Percentiles rank a stretch among this genome's conserved stretches.
phyloP scores from a whole-genome alignment of 805 yeast species.

The Zygoascus ofunaensis region DNA sequence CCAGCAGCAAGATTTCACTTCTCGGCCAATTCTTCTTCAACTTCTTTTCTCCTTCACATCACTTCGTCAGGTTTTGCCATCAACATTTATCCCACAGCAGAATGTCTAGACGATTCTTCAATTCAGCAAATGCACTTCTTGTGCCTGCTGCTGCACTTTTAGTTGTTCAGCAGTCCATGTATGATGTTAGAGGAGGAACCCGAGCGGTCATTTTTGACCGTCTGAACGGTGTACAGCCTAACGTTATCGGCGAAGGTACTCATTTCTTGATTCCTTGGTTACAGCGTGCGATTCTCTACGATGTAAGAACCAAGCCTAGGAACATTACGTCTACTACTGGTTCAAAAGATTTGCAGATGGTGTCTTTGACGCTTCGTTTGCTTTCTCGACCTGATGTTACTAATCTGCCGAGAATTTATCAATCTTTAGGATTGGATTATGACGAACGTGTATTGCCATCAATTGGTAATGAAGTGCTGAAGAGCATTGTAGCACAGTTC shows the following conservation, averaged over 20 bases:
- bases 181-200: constrained; percentile 92
- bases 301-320: constrained; percentile 90
- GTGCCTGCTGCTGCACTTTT: constrained; percentile 32
- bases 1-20: not conserved
- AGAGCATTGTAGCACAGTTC: constrained; percentile 84
- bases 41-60: not conserved
- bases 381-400: constrained; percentile 87
- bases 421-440: constrained; percentile 83
- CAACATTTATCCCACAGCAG: not conserved
- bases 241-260: constrained; percentile 94
- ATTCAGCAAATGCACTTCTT: constrained; percentile 18
- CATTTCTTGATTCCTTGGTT: constrained; percentile 95
- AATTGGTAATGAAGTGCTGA: constrained; percentile 83
- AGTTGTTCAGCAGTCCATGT: constrained; percentile 67
- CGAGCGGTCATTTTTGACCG: constrained; percentile 95
- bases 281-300: constrained; percentile 82
- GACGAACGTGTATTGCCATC: constrained; percentile 92
- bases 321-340: constrained; percentile 92
- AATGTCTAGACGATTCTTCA: constrained; percentile 13
- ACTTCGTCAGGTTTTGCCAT: constrained; percentile 1
- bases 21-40: not conserved
- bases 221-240: constrained; percentile 73
- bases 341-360: constrained; percentile 94
- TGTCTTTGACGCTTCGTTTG: constrained; percentile 83
- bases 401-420: constrained; percentile 78